Evolutionary conservation across 225 moss, liverwort and hornwort species (phyloP).

Genomic region (Pseudisothecium myosuroides): DNA sequence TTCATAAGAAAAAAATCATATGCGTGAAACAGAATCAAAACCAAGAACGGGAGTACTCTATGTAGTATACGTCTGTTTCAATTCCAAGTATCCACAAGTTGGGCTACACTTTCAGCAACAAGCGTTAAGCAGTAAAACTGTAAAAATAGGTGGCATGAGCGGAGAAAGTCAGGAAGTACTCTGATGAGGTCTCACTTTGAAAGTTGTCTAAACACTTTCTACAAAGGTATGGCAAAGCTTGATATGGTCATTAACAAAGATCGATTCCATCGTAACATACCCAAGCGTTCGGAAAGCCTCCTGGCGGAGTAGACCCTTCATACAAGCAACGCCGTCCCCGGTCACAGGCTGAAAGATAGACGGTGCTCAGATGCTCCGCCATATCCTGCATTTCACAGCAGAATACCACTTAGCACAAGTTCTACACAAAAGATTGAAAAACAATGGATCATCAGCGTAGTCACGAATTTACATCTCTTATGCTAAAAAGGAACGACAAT

Average conservation of each 20-base stretch:
- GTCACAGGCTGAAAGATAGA: slow-evolving; percentile 83
- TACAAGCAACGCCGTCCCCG: slow-evolving; percentile 83
- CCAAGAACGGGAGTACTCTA: background rate
- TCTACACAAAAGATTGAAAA: background rate
- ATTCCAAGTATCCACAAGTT: background rate
- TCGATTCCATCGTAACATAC: slow-evolving; percentile 1
- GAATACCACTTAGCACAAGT: background rate
- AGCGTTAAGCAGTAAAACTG: background rate
- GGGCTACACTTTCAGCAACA: background rate
- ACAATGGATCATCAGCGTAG: background rate
- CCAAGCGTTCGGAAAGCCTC: slow-evolving; percentile 94
- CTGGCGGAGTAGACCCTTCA: slow-evolving; percentile 87
- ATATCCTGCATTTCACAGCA: slow-evolving; percentile 44
- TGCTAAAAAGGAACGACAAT: background rate
- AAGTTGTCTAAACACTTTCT: background rate
- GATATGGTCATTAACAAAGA: background rate
- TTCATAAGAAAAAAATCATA: background rate
- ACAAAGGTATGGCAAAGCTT: background rate
- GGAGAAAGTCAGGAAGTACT: background rate
- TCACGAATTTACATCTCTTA: background rate
- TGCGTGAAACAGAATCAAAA: background rate
- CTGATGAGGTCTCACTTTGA: background rate
- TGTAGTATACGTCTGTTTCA: background rate
- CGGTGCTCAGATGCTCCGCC: slow-evolving; percentile 81
- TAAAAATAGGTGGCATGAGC: background rate